These are phyloP conservation scores for Gastrodia elata DNA, from an alignment of 106 monocot genomes.

Conservation along the genomic window DNA sequence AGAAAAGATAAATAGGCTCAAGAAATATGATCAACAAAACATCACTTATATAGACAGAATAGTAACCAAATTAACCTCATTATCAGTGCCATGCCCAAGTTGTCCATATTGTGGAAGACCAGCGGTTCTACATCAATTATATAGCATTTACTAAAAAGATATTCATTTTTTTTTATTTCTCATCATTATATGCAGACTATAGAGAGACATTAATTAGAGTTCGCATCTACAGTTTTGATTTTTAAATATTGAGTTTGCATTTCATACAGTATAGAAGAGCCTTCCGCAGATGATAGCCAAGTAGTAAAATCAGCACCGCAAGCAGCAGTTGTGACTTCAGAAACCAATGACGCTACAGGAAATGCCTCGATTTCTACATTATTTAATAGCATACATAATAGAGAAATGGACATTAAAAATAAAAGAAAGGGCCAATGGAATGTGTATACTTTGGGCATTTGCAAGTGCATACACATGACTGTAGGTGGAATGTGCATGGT, in stretches of 20 bases:
- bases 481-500: not conserved
- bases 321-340: constrained; percentile 58
- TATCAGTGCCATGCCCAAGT: constrained; percentile 97
- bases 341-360: constrained; percentile 66
- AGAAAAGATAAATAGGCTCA: not conserved
- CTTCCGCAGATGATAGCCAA: constrained; percentile 83
- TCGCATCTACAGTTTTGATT: not conserved
- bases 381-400: not conserved
- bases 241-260: constrained; percentile 4
- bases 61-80: constrained; percentile 39
- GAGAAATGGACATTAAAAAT: not conserved
- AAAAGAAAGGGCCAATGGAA: not conserved
- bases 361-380: constrained; percentile 67
- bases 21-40: not conserved
- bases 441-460: not conserved
- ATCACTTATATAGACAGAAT: not conserved
- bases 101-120: constrained; percentile 98
- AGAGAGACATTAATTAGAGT: not conserved
- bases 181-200: not conserved
- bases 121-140: constrained; percentile 48
- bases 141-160: not conserved
- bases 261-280: constrained; percentile 87
- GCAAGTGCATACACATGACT: not conserved
- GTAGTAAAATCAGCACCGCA: constrained; percentile 94
- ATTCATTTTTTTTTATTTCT: not conserved